Evolutionary conservation across 257 asterid genomes (phyloP).

Genomic region (Jacaranda mimosifolia): DNA sequence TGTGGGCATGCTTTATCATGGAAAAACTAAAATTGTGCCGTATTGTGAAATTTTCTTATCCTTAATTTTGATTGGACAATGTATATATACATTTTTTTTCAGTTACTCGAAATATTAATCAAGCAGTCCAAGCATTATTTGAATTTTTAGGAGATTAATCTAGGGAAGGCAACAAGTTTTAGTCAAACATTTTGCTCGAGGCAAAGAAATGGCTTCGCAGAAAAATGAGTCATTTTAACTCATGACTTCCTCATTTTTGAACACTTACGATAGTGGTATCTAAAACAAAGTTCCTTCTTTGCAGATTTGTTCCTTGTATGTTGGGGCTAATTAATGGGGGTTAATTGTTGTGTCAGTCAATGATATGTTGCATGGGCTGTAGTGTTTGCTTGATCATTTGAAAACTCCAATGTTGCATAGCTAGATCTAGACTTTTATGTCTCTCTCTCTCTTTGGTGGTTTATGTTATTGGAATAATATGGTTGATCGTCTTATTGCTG

Average conservation of each 20-base stretch:
- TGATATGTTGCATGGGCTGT: background rate
- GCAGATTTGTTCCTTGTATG: conserved; percentile 11
- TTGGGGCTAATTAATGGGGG: conserved; percentile 21
- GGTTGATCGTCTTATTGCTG: conserved; percentile 40
- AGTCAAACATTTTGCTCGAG: background rate
- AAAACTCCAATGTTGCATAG: conserved; percentile 9
- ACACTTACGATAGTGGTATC: background rate
- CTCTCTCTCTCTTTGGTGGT: background rate
- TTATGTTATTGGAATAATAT: conserved; percentile 24
- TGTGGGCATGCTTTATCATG: conserved; percentile 5
- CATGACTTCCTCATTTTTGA: conserved; percentile 2
- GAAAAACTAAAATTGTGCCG: background rate
- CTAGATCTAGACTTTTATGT: background rate
- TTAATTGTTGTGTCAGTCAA: background rate
- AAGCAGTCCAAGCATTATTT: conserved; percentile 5
- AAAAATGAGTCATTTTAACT: conserved; percentile 19
- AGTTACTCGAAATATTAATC: background rate
- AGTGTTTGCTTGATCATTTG: conserved; percentile 13
- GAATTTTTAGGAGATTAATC: conserved; percentile 18
- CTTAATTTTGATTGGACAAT: conserved; percentile 1
- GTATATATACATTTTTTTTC: background rate
- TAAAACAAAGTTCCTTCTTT: background rate
- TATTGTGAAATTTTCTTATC: background rate
- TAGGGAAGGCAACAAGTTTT: conserved; percentile 23
- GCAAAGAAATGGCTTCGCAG: conserved; percentile 3